phyloP scores from a whole-genome alignment of 2,329 filamentous ascomycete species.

The Beauveria bassiana region DNA sequence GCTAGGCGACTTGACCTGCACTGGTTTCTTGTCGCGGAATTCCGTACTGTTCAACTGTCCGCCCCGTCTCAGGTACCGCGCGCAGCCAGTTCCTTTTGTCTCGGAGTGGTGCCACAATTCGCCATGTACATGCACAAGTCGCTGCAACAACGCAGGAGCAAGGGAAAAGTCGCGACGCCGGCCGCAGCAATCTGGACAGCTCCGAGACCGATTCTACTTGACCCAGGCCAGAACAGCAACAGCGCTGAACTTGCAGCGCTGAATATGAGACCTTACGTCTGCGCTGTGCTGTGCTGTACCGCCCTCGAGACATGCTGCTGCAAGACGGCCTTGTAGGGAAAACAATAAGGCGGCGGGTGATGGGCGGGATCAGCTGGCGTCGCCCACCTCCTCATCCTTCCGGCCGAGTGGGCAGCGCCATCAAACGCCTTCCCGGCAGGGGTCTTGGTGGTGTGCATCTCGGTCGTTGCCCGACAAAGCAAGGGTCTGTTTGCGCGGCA shows the following conservation, averaged over 20 bases:
- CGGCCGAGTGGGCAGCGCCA: neutral
- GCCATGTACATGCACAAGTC: neutral
- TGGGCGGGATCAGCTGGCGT: neutral
- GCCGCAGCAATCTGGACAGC: neutral
- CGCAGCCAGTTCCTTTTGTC: neutral
- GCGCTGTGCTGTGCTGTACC: no score
- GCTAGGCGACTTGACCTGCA: no score
- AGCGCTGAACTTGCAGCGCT: no score
- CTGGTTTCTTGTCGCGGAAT: neutral
- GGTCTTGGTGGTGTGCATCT: neutral
- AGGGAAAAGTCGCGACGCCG: neutral
- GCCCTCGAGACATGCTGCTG: no score
- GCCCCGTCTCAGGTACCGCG: neutral
- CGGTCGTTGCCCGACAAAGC: conserved; percentile 2
- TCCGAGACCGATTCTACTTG: no score
- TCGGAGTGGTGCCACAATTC: neutral
- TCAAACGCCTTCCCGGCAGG: neutral
- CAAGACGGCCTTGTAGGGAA: no score
- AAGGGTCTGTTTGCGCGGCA: neutral
- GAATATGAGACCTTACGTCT: no score
- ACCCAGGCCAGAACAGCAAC: no score
- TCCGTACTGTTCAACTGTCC: neutral
- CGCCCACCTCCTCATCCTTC: neutral
- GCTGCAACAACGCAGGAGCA: neutral
- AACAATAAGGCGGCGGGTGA: neutral